Conservation (phyloP, 73 alveolate genomes). For the Stentor coeruleus region DNA sequence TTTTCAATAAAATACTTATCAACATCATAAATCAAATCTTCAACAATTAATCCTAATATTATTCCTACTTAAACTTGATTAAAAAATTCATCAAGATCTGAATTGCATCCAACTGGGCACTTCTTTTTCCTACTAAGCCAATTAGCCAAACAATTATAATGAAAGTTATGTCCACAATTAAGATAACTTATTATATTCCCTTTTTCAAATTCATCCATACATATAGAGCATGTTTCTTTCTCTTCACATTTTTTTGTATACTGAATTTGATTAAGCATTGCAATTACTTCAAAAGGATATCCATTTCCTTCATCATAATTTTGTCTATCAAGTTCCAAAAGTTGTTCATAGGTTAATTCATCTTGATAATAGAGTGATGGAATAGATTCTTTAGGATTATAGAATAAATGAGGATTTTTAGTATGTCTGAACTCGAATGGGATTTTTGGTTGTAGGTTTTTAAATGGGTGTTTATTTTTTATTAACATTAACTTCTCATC, state of each 20-base stretch:
- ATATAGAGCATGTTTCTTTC: not conserved
- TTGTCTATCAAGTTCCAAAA: slow-evolving; percentile 6
- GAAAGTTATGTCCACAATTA: not conserved
- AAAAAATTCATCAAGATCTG: not conserved
- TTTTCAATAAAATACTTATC: too few species aligned
- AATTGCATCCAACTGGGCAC: not conserved
- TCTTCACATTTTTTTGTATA: not conserved
- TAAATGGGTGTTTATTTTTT: too few species aligned
- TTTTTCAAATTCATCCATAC: not conserved
- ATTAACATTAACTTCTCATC: too few species aligned
- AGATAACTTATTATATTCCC: not conserved
- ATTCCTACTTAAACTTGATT: too few species aligned
- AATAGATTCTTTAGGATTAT: too few species aligned
- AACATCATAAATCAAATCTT: too few species aligned
- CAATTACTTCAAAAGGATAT: not conserved
- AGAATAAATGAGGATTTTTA: too few species aligned
- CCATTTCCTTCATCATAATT: slow-evolving; percentile 4
- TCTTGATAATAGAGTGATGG: too few species aligned
- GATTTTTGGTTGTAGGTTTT: too few species aligned
- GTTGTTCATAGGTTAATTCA: not conserved
- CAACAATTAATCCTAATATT: too few species aligned
- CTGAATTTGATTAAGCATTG: not conserved
- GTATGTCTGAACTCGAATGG: too few species aligned
- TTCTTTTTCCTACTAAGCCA: slow-evolving; percentile 2
- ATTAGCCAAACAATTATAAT: not conserved